A percentile compares a stretch with the other conserved stretches of the same genome.
These are phyloP conservation scores for Aspergillus homomorphus DNA, from an alignment of 495 filamentous ascomycete species.

Conservation along the genomic window DNA sequence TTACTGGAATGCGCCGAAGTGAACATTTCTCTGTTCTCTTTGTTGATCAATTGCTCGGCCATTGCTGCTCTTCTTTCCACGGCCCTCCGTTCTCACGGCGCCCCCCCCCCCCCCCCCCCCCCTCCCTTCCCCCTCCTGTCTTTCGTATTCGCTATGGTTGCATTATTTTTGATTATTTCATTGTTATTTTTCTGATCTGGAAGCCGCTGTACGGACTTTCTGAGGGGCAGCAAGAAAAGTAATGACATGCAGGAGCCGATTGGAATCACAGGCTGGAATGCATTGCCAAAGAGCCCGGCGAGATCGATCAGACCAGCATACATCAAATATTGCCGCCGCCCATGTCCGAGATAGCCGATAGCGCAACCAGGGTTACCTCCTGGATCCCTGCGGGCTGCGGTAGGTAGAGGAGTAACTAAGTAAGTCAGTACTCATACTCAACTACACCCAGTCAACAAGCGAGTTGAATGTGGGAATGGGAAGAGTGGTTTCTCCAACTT, in stretches of 20 bases:
- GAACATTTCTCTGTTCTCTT: background rate
- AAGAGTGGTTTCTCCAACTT: background rate
- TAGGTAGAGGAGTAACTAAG: background rate
- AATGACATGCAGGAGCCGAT: background rate
- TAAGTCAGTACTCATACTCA: background rate
- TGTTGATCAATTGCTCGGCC: background rate
- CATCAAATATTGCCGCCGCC: slow-evolving; percentile 8
- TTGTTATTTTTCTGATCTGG: background rate
- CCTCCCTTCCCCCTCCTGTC: background rate
- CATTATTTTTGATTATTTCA: background rate
- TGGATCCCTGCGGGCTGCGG: background rate
- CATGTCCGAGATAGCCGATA: slow-evolving; percentile 5
- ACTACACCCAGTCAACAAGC: background rate
- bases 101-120: too few relatives aligned
- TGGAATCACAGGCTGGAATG: background rate
- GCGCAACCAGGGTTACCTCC: slow-evolving; percentile 2
- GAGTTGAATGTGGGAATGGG: background rate
- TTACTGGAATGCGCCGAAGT: background rate
- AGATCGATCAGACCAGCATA: background rate
- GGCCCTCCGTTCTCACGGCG: background rate
- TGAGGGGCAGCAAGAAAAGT: background rate
- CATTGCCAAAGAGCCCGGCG: background rate
- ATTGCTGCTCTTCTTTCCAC: background rate
- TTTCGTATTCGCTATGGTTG: background rate
- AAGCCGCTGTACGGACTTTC: background rate